These are phyloP conservation scores for Mucor lusitanicus DNA, from an alignment of 371 early-diverging fungal species.

Conservation along the genomic window DNA sequence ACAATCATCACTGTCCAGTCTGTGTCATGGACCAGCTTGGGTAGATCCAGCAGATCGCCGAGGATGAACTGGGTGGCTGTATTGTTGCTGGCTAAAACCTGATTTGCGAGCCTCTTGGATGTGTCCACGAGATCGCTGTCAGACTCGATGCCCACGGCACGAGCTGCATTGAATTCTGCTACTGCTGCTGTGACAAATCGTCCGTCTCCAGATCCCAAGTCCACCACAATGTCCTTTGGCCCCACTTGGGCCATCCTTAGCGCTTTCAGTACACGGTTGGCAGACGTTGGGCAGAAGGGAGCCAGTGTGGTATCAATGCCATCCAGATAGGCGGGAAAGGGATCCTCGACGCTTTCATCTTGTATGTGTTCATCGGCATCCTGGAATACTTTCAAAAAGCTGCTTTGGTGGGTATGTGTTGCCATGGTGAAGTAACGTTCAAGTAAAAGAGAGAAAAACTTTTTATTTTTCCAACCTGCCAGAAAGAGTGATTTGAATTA, in stretches of 20 bases:
- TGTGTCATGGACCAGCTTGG: conserved; percentile 33
- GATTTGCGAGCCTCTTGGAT: conserved; percentile 42
- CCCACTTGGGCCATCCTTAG: conserved; percentile 52
- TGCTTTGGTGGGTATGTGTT: not conserved
- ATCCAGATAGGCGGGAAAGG: conserved; percentile 64
- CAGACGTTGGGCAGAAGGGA: conserved; percentile 68
- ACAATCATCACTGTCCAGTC: conserved; percentile 56
- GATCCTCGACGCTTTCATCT: conserved; percentile 38
- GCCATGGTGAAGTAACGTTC: too few species aligned
- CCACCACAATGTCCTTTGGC: conserved; percentile 48
- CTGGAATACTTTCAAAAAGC: conserved; percentile 35
- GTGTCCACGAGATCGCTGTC: conserved; percentile 48
- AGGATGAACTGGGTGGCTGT: conserved; percentile 37
- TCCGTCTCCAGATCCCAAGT: conserved; percentile 72
- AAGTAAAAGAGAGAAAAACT: too few species aligned
- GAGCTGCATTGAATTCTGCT: conserved; percentile 40
- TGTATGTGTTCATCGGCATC: conserved; percentile 39
- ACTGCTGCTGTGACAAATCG: conserved; percentile 62
- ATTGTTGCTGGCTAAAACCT: conserved; percentile 21
- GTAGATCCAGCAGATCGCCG: conserved; percentile 50
- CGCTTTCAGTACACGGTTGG: conserved; percentile 54
- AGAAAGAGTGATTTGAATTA: too few species aligned
- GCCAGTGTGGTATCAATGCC: conserved; percentile 57
- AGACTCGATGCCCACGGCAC: conserved; percentile 62
- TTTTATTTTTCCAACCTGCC: too few species aligned